Base-by-base conservation (phyloP, 495 filamentous ascomycete genomes). In the Penicillium cataractarum region DNA sequence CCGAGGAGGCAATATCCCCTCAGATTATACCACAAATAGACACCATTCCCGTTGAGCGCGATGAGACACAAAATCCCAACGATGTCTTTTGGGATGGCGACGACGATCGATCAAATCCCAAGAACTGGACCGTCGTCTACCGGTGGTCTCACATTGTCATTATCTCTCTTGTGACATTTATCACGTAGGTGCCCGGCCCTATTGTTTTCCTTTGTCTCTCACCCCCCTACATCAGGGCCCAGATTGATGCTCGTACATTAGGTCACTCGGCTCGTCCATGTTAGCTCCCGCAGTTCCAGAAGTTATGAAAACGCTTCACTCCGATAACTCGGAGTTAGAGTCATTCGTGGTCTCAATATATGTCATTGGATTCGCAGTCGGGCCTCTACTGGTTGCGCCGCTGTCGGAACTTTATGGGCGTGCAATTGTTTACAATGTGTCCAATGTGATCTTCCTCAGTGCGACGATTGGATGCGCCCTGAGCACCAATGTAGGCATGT, bases 341-440 rank as follows among this genome's bases (percentile, higher is more conserved):
- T 32, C 50, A 2, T 53, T 53, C 31, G 31, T 53, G 4, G 50
- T 53, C 13, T 35, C 50, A 33, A 53, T 53, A 3, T 53, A 53
- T 33, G 50, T 53, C 27, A 53, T 53, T 21, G 50, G 50, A 15
- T 53, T 31, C 7, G 50, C 50, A 7, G 50, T 53, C 4, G 50
- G 26, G 17, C 50, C 50, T 3, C n/a, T 53, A 6, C 50, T 53
- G 1, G 31, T 53, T 17, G 70, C 72, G 21, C 74, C 74, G 1
- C 40, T 74, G 19, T 74, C 71, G 9, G 74, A 77, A 58, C 63
- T 76, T 54, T 76, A 73, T 61, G 74, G 74, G 6, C 65, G 74
- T 3, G 52, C 68, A 9, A 65, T 64, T 42, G 50, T 77, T 4
- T 74, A 73, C 48, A 65, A 76, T 55, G 59, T 55, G 58, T 68